Base-by-base conservation (phyloP, 1,284 basidiomycete species). In the Pseudozyma sp. region DNA sequence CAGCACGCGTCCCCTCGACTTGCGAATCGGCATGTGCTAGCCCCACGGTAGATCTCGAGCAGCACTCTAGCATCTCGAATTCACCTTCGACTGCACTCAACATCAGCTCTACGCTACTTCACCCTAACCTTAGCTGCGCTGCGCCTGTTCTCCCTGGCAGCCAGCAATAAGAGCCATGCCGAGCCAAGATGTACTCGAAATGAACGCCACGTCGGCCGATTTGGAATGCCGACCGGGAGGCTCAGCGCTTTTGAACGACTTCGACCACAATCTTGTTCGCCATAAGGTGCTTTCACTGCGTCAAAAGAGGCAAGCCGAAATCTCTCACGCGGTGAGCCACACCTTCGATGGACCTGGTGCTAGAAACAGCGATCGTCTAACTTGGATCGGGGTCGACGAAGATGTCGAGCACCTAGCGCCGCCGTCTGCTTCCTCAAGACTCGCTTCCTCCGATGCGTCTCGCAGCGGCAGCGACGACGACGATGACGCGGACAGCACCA, bases 401-500 rank as follows among this genome's bases (percentile, higher is more conserved):
- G n/a, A 35, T 16, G 8, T 37, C 16, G 35, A 50, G 31, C 31
- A 24, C 10, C 40, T 16, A 11, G 24, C 13, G 7, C 1, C 44
- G 29, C 16, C 31, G 24, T 37, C 43, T 35, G 24, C 35, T 9
- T 16, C 39, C 39, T 44, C 43, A 8, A 19, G 24, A 8, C 19
- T 14, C 7, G 8, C 43, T 24, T 7, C n/a, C 43, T 44, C 13
- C 5, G 10, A 24, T 17, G 30, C 31, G 1, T 44, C 47, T 37
- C 49, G n/a, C 13, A 62, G 47, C 42, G 54, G 59, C 37, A 58
- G 55, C 5, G 63, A 66, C 35, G 62, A 57, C 8, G 62, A 71
- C 3, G 56, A 67, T 13, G 71, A 68, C 31, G 57, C 53, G n/a
- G 66, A 65, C 19, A 74, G 66, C 40, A 74, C 66, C 4, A 33